Conservation (phyloP, 2,329 filamentous ascomycete species). For the Lecanoromycetidae sp. region DNA sequence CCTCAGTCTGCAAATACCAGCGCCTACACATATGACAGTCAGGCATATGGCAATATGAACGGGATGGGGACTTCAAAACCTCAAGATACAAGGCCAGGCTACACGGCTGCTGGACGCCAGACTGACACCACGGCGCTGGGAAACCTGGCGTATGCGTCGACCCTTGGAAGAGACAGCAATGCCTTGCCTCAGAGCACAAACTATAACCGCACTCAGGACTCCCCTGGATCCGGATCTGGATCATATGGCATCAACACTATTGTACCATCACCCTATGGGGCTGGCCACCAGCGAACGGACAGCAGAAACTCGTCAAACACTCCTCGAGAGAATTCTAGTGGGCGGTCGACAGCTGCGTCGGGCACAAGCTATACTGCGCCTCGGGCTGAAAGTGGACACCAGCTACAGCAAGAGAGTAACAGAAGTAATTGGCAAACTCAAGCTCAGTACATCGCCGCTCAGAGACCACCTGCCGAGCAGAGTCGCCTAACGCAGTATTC, state of each 20-base stretch:
- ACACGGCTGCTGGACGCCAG: background rate
- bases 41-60: slow-evolving; percentile 1
- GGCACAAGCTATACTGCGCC: background rate
- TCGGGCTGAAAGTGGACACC: background rate
- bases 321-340: background rate
- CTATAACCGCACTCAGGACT: slow-evolving; percentile 9
- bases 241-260: background rate
- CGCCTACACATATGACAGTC: background rate
- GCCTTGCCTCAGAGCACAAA: slow-evolving; percentile 4
- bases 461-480: background rate
- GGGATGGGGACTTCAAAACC: background rate
- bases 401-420: background rate
- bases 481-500: background rate
- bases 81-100: background rate
- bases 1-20: background rate
- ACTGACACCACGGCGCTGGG: slow-evolving; percentile 14
- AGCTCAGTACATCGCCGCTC: background rate
- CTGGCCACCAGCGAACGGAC: background rate
- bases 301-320: background rate
- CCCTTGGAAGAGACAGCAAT: slow-evolving; percentile 7
- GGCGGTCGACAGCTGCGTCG: background rate
- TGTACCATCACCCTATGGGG: background rate
- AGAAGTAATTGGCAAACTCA: background rate
- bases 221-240: background rate
- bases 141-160: slow-evolving; percentile 18